Percentiles rank a stretch among this genome's conserved stretches.
phyloP scores from a whole-genome alignment of 768 basidiomycete species.

The Lentinus brumalis region DNA sequence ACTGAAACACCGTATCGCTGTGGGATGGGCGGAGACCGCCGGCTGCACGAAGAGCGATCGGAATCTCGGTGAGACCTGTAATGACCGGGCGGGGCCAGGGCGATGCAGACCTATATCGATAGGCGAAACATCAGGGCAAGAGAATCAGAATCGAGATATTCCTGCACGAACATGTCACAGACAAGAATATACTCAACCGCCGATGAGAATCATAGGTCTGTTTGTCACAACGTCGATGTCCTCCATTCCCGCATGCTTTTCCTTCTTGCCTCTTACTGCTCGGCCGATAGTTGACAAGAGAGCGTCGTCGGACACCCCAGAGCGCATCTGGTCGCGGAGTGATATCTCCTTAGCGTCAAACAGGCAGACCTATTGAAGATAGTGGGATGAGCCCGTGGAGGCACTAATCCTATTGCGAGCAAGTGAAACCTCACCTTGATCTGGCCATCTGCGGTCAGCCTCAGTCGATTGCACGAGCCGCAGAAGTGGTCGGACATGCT shows the following conservation, averaged over 20 bases:
- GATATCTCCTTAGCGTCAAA: slow-evolving; percentile 87
- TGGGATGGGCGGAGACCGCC: not conserved
- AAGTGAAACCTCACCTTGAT: slow-evolving; percentile 61
- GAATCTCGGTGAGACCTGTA: slow-evolving; percentile 7
- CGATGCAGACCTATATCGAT: slow-evolving; percentile 12
- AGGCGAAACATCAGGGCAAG: slow-evolving; percentile 10
- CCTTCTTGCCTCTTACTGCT: slow-evolving; percentile 73
- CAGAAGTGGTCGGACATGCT: slow-evolving; percentile 96
- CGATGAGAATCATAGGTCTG: slow-evolving; percentile 90
- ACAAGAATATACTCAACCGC: slow-evolving; percentile 71
- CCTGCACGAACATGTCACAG: slow-evolving; percentile 13
- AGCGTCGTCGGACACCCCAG: slow-evolving; percentile 62
- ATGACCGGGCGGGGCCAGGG: slow-evolving; percentile 12
- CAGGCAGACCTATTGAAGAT: slow-evolving; percentile 63
- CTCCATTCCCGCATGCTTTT: slow-evolving; percentile 85
- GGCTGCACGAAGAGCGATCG: slow-evolving; percentile 1
- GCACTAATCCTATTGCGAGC: not conserved
- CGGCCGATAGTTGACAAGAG: slow-evolving; percentile 59
- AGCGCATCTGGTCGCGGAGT: slow-evolving; percentile 72
- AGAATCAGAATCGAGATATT: slow-evolving; percentile 16
- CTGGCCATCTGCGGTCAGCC: slow-evolving; percentile 88
- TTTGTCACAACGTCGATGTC: slow-evolving; percentile 75
- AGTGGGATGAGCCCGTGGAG: not conserved
- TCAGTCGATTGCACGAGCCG: slow-evolving; percentile 77
- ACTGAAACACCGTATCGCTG: slow-evolving; percentile 19